Evolutionary conservation across 192 early-diverging fungal species (phyloP).

Genomic region (Mortierella claussenii): DNA sequence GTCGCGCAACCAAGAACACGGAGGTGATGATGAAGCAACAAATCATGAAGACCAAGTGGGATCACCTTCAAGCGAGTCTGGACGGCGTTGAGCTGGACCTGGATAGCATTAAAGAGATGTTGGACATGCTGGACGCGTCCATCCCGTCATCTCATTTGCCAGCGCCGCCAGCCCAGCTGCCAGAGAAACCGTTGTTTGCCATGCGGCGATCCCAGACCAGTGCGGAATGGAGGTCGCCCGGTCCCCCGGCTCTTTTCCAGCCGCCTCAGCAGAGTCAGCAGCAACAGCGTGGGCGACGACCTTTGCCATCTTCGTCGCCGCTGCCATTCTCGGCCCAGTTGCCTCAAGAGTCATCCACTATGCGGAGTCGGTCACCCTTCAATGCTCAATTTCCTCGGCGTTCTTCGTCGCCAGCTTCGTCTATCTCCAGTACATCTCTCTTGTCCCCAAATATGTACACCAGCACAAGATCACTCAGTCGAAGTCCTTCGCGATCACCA

Average conservation of each 20-base stretch:
- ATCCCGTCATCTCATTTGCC: conserved; percentile 36
- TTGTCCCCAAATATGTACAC: conserved; percentile 27
- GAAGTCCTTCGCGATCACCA: conserved; percentile 25
- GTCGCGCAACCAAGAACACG: conserved; percentile 51
- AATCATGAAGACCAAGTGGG: conserved; percentile 58
- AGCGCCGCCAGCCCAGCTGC: conserved; percentile 36
- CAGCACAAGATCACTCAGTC: conserved; percentile 23
- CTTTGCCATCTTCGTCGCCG: not conserved
- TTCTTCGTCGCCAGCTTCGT: conserved; percentile 39
- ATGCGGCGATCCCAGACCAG: conserved; percentile 36
- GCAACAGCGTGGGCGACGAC: conserved; percentile 37
- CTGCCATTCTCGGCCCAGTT: conserved; percentile 6
- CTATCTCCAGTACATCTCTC: conserved; percentile 29
- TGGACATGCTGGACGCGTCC: conserved; percentile 47
- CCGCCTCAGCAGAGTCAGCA: conserved; percentile 24
- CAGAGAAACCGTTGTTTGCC: conserved; percentile 40
- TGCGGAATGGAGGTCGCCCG: conserved; percentile 24
- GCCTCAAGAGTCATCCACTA: not conserved
- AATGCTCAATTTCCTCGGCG: conserved; percentile 8
- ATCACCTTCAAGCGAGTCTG: conserved; percentile 41
- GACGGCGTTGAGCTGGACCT: conserved; percentile 51
- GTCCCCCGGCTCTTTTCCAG: conserved; percentile 12
- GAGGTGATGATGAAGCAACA: conserved; percentile 54
- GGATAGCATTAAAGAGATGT: conserved; percentile 33
- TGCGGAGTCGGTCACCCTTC: conserved; percentile 20